Evolutionary conservation across 108 stramenopile genomes (phyloP).

Genomic region (Nitzschia putrida): DNA sequence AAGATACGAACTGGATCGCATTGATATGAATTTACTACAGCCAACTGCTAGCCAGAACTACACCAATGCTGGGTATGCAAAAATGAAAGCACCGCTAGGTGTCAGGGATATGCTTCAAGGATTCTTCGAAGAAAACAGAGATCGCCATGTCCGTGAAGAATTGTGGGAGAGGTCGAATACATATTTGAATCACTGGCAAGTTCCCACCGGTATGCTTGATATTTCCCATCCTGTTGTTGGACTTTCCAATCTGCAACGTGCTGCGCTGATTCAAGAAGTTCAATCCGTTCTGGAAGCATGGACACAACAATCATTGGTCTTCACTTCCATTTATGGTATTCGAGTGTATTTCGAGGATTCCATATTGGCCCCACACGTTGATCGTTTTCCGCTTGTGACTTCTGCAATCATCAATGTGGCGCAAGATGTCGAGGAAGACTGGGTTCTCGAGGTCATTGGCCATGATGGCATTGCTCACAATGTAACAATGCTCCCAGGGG

Average conservation of each 20-base stretch:
- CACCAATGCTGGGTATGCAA: conserved; percentile 70
- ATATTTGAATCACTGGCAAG: conserved; percentile 83
- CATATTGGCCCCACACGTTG: conserved; percentile 90
- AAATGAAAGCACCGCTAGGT: conserved; percentile 51
- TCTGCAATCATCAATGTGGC: conserved; percentile 88
- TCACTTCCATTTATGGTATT: conserved; percentile 90
- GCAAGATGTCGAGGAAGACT: conserved; percentile 78
- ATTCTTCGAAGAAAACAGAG: conserved; percentile 50
- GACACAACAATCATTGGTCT: conserved; percentile 70
- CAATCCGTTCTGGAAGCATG: conserved; percentile 68
- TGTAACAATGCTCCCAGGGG: conserved; percentile 88
- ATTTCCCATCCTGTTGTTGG: conserved; percentile 28
- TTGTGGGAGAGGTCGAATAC: conserved; percentile 72
- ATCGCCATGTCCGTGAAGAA: conserved; percentile 35
- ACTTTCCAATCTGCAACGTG: conserved; percentile 24
- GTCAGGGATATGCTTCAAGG: conserved; percentile 34
- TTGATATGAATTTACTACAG: conserved; percentile 67
- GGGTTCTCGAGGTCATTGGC: conserved; percentile 90
- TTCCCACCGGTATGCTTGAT: conserved; percentile 56
- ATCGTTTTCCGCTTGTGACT: conserved; percentile 84
- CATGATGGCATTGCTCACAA: conserved; percentile 87
- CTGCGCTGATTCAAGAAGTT: conserved; percentile 40
- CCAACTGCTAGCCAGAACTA: conserved; percentile 67
- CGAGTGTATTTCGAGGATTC: conserved; percentile 73
- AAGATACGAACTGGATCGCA: conserved; percentile 52